These are phyloP conservation scores for Malassezia caprae DNA, from an alignment of 1,284 basidiomycete species.

Conservation along the genomic window DNA sequence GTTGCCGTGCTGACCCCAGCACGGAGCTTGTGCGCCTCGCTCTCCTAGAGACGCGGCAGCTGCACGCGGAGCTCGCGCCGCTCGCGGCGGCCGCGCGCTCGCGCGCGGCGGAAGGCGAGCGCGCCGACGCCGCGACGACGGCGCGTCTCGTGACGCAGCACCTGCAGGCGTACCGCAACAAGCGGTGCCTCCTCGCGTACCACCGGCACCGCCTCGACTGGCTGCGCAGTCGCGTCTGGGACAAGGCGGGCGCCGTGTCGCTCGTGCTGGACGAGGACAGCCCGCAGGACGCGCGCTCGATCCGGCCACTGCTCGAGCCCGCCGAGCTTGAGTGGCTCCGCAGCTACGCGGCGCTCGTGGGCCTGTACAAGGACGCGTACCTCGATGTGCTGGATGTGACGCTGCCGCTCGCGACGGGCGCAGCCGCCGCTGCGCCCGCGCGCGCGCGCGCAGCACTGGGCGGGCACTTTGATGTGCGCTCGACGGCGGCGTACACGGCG, in stretches of 20 bases:
- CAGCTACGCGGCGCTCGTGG: conserved; percentile 67
- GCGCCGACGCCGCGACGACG: conserved; percentile 49
- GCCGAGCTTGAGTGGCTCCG: conserved; percentile 83
- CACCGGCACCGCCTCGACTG: conserved; percentile 71
- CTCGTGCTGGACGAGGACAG: conserved; percentile 60
- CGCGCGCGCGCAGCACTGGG: conserved; percentile 49
- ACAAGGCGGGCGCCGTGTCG: conserved; percentile 77
- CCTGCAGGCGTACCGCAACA: conserved; percentile 76
- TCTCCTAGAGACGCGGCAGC: conserved; percentile 79
- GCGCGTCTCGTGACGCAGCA: conserved; percentile 74
- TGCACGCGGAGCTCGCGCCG: conserved; percentile 53
- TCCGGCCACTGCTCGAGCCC: conserved; percentile 68
- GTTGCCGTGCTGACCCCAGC: conserved; percentile 24
- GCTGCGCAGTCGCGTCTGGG: conserved; percentile 77
- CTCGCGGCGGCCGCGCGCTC: conserved; percentile 52
- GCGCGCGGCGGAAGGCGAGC: conserved; percentile 42
- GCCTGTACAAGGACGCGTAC: conserved; percentile 75
- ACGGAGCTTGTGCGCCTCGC: conserved; percentile 73
- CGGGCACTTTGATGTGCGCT: conserved; percentile 52
- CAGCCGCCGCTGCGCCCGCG: not conserved
- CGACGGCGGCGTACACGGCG: conserved; percentile 6
- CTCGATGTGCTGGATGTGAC: conserved; percentile 57
- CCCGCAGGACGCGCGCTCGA: conserved; percentile 53
- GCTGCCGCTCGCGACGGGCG: conserved; percentile 16
- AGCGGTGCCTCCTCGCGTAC: conserved; percentile 84